Base-by-base conservation (phyloP, 305 asterid species). In the Plantago lanceolata region DNA sequence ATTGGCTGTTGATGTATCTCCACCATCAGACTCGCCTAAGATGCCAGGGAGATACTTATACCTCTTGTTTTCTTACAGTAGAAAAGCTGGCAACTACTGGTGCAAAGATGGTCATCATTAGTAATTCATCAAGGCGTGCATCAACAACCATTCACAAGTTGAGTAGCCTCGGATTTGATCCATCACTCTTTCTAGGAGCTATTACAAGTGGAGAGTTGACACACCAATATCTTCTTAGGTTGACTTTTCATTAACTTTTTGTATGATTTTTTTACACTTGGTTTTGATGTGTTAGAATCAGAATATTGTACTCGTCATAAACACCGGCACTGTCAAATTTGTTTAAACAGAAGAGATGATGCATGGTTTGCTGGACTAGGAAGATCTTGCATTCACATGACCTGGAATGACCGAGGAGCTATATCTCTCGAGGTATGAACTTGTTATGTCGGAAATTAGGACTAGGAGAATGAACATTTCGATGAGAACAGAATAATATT, bases 131-230 rank as follows among this genome's bases (percentile, higher is more conserved):
- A 5, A 84, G 97, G 77, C 88, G 97, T 35, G 84, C 98, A 75
- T 89, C 95, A 54, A 79, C 84, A 12, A 89, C 97, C 69, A 70
- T 89, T 69, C 90, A 89, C 57, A 92, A 92, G 70, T 61, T 92
- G 67, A 79, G 81, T 59, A 76, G 81, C 78, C 95, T 92, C 57
- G 98, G 98, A 26, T 89, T 92, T 73, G 83, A 92, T 71, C 89
- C 98, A 15, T 80, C 90, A 0, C 88, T 85, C 78, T 92, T 92
- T 69, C 56, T 68, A 29, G 98, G 98, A 65, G 95, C 95, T 71
- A 87, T 92, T 62, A 92, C 96, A 20, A 92, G 98, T 71, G 98
- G 98, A 33, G 98, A 92, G 76, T 78, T 92, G 71, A 87, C 97
- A 24, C 85, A 92, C 73, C 90, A 87, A 81, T 74, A 80, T 73